These are phyloP conservation scores for Aurifilum marmelostoma DNA, from an alignment of 2,329 filamentous ascomycete species.

Conservation along the genomic window DNA sequence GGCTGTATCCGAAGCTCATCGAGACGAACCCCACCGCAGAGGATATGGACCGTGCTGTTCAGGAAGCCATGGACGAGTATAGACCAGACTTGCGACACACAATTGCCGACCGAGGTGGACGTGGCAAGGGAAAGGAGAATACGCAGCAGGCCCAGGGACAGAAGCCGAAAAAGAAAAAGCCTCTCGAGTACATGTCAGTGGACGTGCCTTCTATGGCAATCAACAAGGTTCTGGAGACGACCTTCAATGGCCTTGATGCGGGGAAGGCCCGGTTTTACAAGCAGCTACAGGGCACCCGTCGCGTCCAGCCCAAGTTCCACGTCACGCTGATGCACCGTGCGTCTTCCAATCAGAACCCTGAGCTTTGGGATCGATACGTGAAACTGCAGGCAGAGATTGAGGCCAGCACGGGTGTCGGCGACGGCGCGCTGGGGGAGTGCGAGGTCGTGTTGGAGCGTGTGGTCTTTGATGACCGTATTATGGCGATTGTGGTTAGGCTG, in stretches of 20 bases:
- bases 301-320: conserved; percentile 86
- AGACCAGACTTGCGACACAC: conserved; percentile 75
- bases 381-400: conserved; percentile 57
- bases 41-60: conserved; percentile 79
- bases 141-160: conserved; percentile 39
- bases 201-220: conserved; percentile 49
- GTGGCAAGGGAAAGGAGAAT: conserved; percentile 47
- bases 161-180: conserved; percentile 48
- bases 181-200: conserved; percentile 61
- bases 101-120: conserved; percentile 62
- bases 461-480: conserved; percentile 83
- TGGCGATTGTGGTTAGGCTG: conserved; percentile 86
- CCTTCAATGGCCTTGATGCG: conserved; percentile 62
- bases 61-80: conserved; percentile 75
- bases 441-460: conserved; percentile 69
- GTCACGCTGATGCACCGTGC: conserved; percentile 90
- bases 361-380: conserved; percentile 76
- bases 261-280: conserved; percentile 71
- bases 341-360: conserved; percentile 59
- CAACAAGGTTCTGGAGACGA: conserved; percentile 63
- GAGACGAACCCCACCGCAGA: conserved; percentile 69
- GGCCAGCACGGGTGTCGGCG: conserved; percentile 41
- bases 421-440: conserved; percentile 64
- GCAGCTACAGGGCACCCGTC: conserved; percentile 71
- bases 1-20: conserved; percentile 78